A percentile compares a stretch with the other conserved stretches of the same genome.
Conservation (phyloP, 179 eudicot genomes). For the Drosera spatulata region DNA sequence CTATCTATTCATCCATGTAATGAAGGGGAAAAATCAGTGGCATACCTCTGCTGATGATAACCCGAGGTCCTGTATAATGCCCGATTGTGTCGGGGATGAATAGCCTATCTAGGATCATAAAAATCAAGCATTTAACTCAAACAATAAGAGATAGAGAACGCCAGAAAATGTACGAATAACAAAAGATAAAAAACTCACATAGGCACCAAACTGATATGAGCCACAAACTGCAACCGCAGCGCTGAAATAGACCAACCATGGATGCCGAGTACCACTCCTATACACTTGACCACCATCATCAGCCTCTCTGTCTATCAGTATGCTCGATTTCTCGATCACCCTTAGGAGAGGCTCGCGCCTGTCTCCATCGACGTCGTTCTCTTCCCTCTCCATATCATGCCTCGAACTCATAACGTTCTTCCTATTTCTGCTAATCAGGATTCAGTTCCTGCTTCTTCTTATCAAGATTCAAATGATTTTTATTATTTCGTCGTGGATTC, state of each 20-base stretch:
- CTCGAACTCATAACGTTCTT: conserved; percentile 20
- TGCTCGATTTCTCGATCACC: background rate
- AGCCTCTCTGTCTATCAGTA: background rate
- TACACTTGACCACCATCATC: conserved; percentile 3
- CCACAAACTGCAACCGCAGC: conserved; percentile 36
- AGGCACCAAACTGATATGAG: conserved; percentile 35
- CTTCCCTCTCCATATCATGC: conserved; percentile 25
- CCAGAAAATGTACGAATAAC: no score
- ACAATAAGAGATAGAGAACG: no score
- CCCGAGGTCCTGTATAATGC: conserved; percentile 31
- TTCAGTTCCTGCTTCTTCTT: no score
- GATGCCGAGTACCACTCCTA: conserved; percentile 14
- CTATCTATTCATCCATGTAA: no score
- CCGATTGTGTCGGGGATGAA: conserved; percentile 35
- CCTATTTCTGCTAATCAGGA: background rate
- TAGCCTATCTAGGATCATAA: conserved; percentile 24
- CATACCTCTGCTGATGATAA: conserved; percentile 31
- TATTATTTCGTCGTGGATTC: no score
- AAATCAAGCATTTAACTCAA: background rate
- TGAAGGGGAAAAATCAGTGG: no score
- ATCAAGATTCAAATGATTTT: no score
- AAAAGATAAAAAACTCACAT: conserved; percentile 16
- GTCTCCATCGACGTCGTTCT: conserved; percentile 16
- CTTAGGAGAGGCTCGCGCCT: conserved; percentile 14
- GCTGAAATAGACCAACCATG: conserved; percentile 35